These are phyloP conservation scores for Zancudomyces culisetae DNA, from an alignment of 371 early-diverging fungal species.

Conservation along the genomic window DNA sequence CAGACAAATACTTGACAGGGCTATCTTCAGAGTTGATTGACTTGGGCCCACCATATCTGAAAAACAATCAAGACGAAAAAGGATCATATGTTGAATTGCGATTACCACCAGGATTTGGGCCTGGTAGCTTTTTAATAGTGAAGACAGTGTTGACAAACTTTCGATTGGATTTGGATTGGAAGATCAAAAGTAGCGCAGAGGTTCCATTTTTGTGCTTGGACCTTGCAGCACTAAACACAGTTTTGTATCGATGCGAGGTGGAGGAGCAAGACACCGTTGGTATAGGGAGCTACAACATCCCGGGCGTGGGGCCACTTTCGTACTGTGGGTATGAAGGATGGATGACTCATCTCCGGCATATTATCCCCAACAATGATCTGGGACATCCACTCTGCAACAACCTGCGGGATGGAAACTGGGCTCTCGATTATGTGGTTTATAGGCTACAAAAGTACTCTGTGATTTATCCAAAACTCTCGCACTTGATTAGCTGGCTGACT, in stretches of 20 bases:
- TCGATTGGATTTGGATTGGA: conserved; percentile 18
- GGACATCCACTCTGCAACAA: conserved; percentile 84
- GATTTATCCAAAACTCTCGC: conserved; percentile 28
- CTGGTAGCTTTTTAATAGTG: conserved; percentile 49
- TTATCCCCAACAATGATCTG: conserved; percentile 67
- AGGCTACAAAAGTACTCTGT: conserved; percentile 41
- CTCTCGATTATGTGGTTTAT: conserved; percentile 60
- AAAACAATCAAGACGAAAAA: conserved; percentile 24
- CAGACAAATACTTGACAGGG: conserved; percentile 18
- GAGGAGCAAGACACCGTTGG: conserved; percentile 70
- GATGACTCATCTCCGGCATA: conserved; percentile 35
- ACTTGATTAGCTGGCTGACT: conserved; percentile 49
- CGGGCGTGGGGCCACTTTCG: conserved; percentile 51
- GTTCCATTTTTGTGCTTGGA: conserved; percentile 29
- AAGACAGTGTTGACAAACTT: conserved; percentile 31
- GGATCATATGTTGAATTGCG: conserved; percentile 38
- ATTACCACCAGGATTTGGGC: conserved; percentile 36
- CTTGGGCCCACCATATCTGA: conserved; percentile 30
- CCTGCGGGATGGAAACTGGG: conserved; percentile 78
- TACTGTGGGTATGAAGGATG: conserved; percentile 92
- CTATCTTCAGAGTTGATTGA: conserved; percentile 29
- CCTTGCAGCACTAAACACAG: conserved; percentile 53
- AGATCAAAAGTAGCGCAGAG: conserved; percentile 17
- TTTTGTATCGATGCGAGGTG: conserved; percentile 58
- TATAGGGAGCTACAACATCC: conserved; percentile 67